Evolutionary conservation across 208 protist species (phyloP).

Genomic region (Naegleria fowleri): DNA sequence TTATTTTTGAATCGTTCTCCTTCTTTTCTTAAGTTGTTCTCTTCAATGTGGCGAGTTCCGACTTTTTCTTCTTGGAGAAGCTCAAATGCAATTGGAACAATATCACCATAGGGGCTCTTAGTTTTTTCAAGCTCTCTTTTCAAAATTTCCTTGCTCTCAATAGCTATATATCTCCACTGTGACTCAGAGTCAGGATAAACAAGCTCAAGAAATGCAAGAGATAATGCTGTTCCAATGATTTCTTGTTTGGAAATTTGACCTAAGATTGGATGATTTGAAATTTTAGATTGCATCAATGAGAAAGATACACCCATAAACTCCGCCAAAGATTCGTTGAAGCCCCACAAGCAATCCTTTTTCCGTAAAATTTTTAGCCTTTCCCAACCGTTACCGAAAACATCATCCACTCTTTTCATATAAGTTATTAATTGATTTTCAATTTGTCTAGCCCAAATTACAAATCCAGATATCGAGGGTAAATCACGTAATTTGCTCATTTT

Average conservation of each 20-base stretch:
- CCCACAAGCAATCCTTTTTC: slow-evolving; percentile 57
- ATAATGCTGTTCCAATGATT: slow-evolving; percentile 67
- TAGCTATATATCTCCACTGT: slow-evolving; percentile 47
- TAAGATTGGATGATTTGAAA: neutral
- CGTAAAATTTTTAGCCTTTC: slow-evolving; percentile 40
- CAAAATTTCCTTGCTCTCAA: slow-evolving; percentile 27
- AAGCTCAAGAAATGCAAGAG: slow-evolving; percentile 64
- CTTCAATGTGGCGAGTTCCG: slow-evolving; percentile 51
- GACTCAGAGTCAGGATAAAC: slow-evolving; percentile 62
- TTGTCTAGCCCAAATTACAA: slow-evolving; percentile 71
- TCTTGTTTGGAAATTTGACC: slow-evolving; percentile 32
- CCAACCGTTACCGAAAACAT: slow-evolving; percentile 67
- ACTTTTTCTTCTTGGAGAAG: slow-evolving; percentile 34
- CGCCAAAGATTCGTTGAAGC: slow-evolving; percentile 60
- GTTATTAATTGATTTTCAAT: slow-evolving; percentile 63
- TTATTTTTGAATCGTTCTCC: slow-evolving; percentile 56
- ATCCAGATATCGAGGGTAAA: slow-evolving; percentile 59
- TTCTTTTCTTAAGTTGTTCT: slow-evolving; percentile 58
- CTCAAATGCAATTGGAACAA: neutral
- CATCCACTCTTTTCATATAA: slow-evolving; percentile 63
- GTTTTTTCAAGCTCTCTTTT: slow-evolving; percentile 24
- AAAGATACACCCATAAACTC: slow-evolving; percentile 64
- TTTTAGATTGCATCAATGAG: slow-evolving; percentile 37
- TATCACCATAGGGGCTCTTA: slow-evolving; percentile 11
- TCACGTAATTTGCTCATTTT: slow-evolving; percentile 59